Evolutionary conservation across 2,329 filamentous ascomycete species (phyloP).

Genomic region (Thielaviopsis populi): DNA sequence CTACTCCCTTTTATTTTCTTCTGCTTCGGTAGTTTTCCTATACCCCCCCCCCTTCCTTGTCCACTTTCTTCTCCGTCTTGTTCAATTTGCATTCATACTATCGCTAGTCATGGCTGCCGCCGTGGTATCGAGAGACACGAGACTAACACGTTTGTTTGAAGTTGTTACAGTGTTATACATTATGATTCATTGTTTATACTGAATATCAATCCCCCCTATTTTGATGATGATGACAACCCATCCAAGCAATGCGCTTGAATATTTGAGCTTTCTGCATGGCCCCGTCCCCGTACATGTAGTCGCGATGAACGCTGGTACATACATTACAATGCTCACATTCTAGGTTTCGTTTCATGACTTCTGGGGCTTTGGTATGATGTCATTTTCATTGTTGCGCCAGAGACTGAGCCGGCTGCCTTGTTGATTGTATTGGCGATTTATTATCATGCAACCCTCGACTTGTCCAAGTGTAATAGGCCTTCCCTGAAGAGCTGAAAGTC

Average conservation of each 20-base stretch:
- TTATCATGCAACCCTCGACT: not conserved
- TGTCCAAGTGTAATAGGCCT: not conserved
- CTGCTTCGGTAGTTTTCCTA: not conserved
- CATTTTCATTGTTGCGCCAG: not conserved
- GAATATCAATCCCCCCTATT: not conserved
- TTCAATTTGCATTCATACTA: not conserved
- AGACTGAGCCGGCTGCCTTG: not conserved
- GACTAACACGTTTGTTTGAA: not conserved
- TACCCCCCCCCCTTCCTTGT: not conserved
- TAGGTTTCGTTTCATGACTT: too few relatives aligned
- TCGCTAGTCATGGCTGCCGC: not conserved
- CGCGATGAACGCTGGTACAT: too few relatives aligned
- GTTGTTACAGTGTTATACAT: not conserved
- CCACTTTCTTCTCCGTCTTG: not conserved
- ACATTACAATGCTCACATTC: too few relatives aligned
- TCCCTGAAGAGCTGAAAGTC: constrained; percentile 1
- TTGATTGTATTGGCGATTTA: not conserved
- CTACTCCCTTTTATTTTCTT: not conserved
- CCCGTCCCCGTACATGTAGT: too few relatives aligned
- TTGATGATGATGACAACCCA: not conserved
- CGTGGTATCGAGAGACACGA: not conserved
- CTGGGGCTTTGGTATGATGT: not conserved
- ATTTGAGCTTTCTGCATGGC: too few relatives aligned
- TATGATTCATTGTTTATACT: not conserved
- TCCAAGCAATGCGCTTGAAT: too few relatives aligned